Evolutionary conservation across 2,329 filamentous ascomycete species (phyloP).

Genomic region (Penicillium sp.): DNA sequence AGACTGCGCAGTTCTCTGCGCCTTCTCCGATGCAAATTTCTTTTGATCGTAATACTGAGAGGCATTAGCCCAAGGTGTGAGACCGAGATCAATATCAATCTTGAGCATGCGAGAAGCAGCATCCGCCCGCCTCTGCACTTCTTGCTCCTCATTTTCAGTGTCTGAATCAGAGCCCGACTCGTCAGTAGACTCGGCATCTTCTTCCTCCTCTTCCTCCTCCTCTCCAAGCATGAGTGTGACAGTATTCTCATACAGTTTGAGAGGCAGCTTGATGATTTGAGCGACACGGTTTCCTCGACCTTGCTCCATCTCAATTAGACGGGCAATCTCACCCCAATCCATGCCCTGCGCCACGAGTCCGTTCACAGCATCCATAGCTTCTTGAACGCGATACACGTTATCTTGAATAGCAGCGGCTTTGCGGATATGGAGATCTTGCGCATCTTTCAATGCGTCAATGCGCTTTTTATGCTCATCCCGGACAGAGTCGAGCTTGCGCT

Average conservation of each 20-base stretch:
- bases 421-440: slow-evolving; percentile 79
- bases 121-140: slow-evolving; percentile 27
- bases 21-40: slow-evolving; percentile 80
- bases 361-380: slow-evolving; percentile 90
- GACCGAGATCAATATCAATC: slow-evolving; percentile 81
- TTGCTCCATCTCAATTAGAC: slow-evolving; percentile 86
- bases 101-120: slow-evolving; percentile 56
- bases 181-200: slow-evolving; percentile 57
- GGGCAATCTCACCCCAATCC: slow-evolving; percentile 94
- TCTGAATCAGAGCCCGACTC: slow-evolving; percentile 65
- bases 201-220: slow-evolving; percentile 65
- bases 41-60: slow-evolving; percentile 90
- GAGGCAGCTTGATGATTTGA: slow-evolving; percentile 79
- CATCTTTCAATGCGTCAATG: slow-evolving; percentile 79
- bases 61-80: slow-evolving; percentile 88
- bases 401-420: slow-evolving; percentile 91
- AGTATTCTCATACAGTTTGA: slow-evolving; percentile 88
- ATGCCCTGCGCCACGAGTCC: slow-evolving; percentile 90
- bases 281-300: slow-evolving; percentile 81
- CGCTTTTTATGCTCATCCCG: slow-evolving; percentile 81
- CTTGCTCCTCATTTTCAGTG: slow-evolving; percentile 36
- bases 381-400: slow-evolving; percentile 87
- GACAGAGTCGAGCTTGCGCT: slow-evolving; percentile 83
- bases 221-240: slow-evolving; percentile 80
- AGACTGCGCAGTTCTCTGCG: slow-evolving; percentile 82